phyloP scores from a whole-genome alignment of 495 filamentous ascomycete species.

The Bryoglossum gracile region DNA sequence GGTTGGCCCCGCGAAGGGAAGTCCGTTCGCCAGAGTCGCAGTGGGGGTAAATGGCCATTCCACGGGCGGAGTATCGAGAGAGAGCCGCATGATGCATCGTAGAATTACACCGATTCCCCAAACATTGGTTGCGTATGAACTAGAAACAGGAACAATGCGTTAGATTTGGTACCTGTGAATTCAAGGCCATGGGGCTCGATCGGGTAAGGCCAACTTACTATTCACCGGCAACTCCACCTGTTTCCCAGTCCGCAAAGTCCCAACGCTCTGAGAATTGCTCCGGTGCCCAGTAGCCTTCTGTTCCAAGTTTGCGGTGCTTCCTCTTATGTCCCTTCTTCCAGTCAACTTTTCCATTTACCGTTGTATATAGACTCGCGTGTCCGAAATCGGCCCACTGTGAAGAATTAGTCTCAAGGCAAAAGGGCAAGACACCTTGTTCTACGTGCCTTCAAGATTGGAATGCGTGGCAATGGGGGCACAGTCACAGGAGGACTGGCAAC shows the following conservation, averaged over 20 bases:
- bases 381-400: no score
- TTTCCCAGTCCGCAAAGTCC: neutral
- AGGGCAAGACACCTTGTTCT: no score
- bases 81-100: neutral
- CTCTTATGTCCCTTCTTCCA: no score
- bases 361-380: no score
- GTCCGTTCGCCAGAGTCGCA: neutral
- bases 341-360: no score
- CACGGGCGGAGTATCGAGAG: neutral
- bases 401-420: no score
- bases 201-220: neutral
- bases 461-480: no score
- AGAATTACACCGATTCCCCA: slow-evolving; percentile 3
- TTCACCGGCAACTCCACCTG: neutral
- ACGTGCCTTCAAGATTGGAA: no score
- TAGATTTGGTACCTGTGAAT: neutral
- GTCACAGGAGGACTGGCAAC: no score
- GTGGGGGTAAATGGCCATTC: neutral
- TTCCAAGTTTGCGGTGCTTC: no score
- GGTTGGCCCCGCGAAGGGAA: neutral
- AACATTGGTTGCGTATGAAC: neutral
- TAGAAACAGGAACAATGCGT: neutral
- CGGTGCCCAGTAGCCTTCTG: no score
- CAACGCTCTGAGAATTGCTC: slow-evolving; percentile 2
- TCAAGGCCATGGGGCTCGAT: no score